These are phyloP conservation scores for Tetradesmus obliquus DNA, from an alignment of 139 green algal genomes.

Conservation along the genomic window DNA sequence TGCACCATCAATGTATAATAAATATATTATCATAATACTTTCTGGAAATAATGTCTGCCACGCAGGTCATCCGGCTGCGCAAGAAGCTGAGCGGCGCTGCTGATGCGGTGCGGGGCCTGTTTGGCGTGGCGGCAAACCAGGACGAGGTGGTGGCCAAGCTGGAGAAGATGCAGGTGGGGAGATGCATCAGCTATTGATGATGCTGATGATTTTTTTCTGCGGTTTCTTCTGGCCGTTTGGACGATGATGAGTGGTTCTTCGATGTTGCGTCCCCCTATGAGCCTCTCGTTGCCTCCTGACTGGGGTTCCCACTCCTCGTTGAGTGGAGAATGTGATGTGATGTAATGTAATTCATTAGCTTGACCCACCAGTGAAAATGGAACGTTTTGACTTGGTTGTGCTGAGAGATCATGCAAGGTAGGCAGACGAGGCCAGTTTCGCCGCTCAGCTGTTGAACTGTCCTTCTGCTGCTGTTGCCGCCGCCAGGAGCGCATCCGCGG, in stretches of 20 bases:
- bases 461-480: slow-evolving; percentile 51
- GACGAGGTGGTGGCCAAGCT: slow-evolving; percentile 83
- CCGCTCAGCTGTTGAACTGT: background rate
- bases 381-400: too few species aligned
- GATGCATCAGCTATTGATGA: background rate
- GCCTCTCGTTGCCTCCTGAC: too few species aligned
- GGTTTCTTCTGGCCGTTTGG: too few species aligned
- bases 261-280: too few species aligned
- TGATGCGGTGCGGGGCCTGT: slow-evolving; percentile 72
- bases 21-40: background rate
- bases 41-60: background rate
- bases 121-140: slow-evolving; percentile 71
- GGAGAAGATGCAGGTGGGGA: slow-evolving; percentile 56
- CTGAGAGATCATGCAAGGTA: too few species aligned
- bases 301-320: too few species aligned
- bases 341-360: too few species aligned
- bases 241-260: too few species aligned
- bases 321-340: too few species aligned
- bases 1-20: background rate
- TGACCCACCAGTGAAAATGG: too few species aligned
- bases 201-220: too few species aligned
- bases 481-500: slow-evolving; percentile 69
- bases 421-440: too few species aligned
- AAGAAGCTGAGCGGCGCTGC: slow-evolving; percentile 76
- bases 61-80: slow-evolving; percentile 68